Evolutionary conservation across 306 rosid genomes (phyloP), one percentile per base, ranked within the genome.

Genomic region (Dryas alaskensis): DNA sequence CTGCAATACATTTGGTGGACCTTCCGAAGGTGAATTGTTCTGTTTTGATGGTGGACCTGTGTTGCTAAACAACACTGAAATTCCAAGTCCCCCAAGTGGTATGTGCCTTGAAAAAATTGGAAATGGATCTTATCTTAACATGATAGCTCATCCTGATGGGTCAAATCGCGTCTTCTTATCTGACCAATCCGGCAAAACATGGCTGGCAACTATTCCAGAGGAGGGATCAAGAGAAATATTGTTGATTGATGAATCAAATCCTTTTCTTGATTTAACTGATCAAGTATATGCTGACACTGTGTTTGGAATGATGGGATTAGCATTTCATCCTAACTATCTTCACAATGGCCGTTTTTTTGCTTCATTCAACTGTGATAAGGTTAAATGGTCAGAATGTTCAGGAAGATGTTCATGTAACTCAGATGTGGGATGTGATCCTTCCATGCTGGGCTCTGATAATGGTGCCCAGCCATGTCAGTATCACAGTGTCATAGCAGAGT

Each of bases 121-220:
- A 3, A 74, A 82, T 51, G 86, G 82, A 57, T 78, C 86, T 2
- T 82, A 78, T 16, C 80, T 82, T 8, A 78, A 74, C 22, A 74
- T 82, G 86, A 74, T 66, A 22, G 71, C 78, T 65, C 86, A 82
- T 78, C 86, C 86, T 22, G 86, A 78, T 65, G 82, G 86, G 12
- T 73, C 82, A 19, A 78, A 74, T 58, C 77, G 78, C 3, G 67
- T 78, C 46, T 82, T 82, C 86, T 64, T 82, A 19, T 78, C 82
- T 10, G 57, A 74, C 37, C 82, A 78, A 59, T 6, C 70, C 0
- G 86, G 86, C 3, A 82, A 74, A 63, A 76, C 65, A 47, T 78
- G 80, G 80, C 46, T 78, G 65, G 82, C 71, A 19, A 74, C 71
- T 8, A 62, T 78, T 65, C 82, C 86, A 3, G 82, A 58, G 66